Base-by-base conservation (phyloP, 2,329 filamentous ascomycete species). In the Podosphaera aphanis region DNA sequence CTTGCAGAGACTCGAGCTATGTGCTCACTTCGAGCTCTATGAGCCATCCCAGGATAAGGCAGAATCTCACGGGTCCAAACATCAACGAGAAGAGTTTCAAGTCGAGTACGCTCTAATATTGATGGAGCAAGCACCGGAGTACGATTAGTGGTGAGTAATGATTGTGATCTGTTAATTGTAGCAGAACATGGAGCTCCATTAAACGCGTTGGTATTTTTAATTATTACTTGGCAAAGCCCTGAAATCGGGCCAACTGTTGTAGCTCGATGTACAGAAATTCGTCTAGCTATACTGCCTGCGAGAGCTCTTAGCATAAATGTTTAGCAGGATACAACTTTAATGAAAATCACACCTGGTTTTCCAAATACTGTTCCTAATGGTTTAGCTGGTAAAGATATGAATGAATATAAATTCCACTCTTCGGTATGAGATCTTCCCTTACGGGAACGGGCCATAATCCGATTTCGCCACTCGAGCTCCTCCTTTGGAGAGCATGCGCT, bases 401-500 rank as follows among this genome's bases (percentile, higher is more conserved):
- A 78, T 50, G 71, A 75, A 49, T 75, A 74, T 27, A 76, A 54
- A 60, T 64, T 56, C 55, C 66, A 53, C 55, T 69, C 61, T 55
- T 62, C 55, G 53, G 64, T 56, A 21, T 64, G 68, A 18, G 66
- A 62, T 15, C 67, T 63, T 44, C 73, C 67, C 50, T 66, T 66
- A 18, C 62, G 63, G 53, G 66, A 61, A 31, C 67, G 64, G 49
- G 67, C 66, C 25, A 66, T 61, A 19, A 93, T 65, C n/a, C 77
- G 71, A 15, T 65, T 67, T 50, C 78, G 77, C 88, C 90, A 98
- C 54, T 79, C 74, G 40, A 71, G 65, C 55, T 90, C 83, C 59
- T 98, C 88, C 36, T 71, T 74, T 0, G 74, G 67, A 1, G 80
- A 88, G 55, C 85, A 93, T 31, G 85, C 88, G 52, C 81, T 92